phyloP scores from a whole-genome alignment of 140 eudicot genomes.

The Oenanthe javanica region DNA sequence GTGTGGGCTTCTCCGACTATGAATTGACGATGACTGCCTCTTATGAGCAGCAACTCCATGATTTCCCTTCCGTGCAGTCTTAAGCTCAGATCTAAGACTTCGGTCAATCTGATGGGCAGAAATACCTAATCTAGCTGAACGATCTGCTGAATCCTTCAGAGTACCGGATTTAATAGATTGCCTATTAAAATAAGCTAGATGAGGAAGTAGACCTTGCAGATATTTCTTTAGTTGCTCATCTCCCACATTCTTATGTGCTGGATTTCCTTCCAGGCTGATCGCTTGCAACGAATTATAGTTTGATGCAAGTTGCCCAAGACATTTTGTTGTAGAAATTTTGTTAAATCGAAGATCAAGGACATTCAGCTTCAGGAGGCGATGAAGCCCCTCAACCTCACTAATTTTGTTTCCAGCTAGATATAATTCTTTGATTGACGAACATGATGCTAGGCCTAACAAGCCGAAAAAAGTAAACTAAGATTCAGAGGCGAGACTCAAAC shows the following conservation, averaged over 20 bases:
- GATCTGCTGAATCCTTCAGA: slow-evolving; percentile 73
- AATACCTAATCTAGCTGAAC: slow-evolving; percentile 70
- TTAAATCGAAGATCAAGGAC: slow-evolving; percentile 90
- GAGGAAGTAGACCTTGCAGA: slow-evolving; percentile 72
- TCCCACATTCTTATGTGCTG: slow-evolving; percentile 90
- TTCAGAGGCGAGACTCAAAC: neutral
- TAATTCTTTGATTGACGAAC: slow-evolving; percentile 77
- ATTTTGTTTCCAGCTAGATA: slow-evolving; percentile 93
- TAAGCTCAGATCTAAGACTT: slow-evolving; percentile 45
- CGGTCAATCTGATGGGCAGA: slow-evolving; percentile 65
- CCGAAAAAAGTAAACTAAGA: neutral
- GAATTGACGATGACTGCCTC: slow-evolving; percentile 35
- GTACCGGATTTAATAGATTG: slow-evolving; percentile 63
- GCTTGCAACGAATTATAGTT: slow-evolving; percentile 90
- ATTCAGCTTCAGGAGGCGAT: slow-evolving; percentile 73
- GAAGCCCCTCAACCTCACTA: slow-evolving; percentile 96
- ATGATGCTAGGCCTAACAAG: slow-evolving; percentile 72
- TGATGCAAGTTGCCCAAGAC: slow-evolving; percentile 91
- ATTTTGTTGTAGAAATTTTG: slow-evolving; percentile 83
- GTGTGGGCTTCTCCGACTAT: slow-evolving; percentile 40
- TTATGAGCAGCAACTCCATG: slow-evolving; percentile 26
- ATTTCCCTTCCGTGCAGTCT: slow-evolving; percentile 29
- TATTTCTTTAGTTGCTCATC: slow-evolving; percentile 84
- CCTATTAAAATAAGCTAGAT: slow-evolving; percentile 72
- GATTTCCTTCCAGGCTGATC: slow-evolving; percentile 93